These are phyloP conservation scores for Scutellaria galericulata DNA, from an alignment of 257 asterid genomes.

Conservation along the genomic window DNA sequence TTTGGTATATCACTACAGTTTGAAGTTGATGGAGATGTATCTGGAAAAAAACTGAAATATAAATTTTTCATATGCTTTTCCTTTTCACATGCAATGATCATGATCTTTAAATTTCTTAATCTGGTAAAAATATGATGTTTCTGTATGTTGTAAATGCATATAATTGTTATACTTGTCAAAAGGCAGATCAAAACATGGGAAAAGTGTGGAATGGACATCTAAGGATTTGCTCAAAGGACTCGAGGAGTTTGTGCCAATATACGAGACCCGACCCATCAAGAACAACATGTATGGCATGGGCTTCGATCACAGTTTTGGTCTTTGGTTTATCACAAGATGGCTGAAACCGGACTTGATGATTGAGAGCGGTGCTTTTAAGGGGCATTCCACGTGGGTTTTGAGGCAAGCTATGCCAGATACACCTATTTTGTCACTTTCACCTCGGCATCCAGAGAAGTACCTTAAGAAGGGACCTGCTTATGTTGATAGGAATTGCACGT, in stretches of 20 bases:
- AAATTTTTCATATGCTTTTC: neutral
- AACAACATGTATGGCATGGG: constrained; percentile 97
- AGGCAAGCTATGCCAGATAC: constrained; percentile 92
- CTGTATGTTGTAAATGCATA: constrained; percentile 41
- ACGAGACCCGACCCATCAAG: constrained; percentile 86
- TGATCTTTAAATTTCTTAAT: constrained; percentile 2
- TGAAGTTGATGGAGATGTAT: constrained; percentile 5
- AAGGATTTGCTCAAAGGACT: constrained; percentile 80
- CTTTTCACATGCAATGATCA: neutral
- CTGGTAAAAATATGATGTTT: constrained; percentile 27
- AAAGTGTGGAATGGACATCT: constrained; percentile 83
- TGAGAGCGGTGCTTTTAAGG: constrained; percentile 98
- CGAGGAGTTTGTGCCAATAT: constrained; percentile 92
- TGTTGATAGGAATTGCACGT: constrained; percentile 94
- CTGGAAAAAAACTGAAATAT: neutral
- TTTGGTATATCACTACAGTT: neutral
- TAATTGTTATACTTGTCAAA: constrained; percentile 76
- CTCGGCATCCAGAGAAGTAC: constrained; percentile 96
- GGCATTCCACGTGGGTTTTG: constrained; percentile 96
- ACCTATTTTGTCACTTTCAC: constrained; percentile 75
- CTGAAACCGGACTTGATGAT: constrained; percentile 90
- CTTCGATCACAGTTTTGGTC: constrained; percentile 95
- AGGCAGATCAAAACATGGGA: constrained; percentile 99
- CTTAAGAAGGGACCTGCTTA: constrained; percentile 94
- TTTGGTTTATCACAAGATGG: constrained; percentile 91